Evolutionary conservation across 2,329 filamentous ascomycete species (phyloP).

Genomic region (Cladorrhinum sp.): DNA sequence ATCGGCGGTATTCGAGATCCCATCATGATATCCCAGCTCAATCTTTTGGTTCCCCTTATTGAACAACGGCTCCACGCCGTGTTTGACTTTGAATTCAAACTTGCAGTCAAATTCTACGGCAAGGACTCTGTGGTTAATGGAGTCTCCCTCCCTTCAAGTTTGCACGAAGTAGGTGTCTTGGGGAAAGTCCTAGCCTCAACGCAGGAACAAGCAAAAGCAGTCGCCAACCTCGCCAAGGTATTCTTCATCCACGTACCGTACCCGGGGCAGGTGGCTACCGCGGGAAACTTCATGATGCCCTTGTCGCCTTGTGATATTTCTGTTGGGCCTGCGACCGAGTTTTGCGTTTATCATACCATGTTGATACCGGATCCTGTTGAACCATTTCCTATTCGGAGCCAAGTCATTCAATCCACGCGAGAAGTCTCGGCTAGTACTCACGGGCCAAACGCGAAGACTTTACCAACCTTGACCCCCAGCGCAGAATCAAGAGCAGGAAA

Average conservation of each 20-base stretch:
- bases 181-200: slow-evolving; percentile 45
- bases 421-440: not conserved
- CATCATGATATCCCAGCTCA: slow-evolving; percentile 37
- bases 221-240: slow-evolving; percentile 41
- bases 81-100: slow-evolving; percentile 31
- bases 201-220: slow-evolving; percentile 43
- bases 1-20: slow-evolving; percentile 39
- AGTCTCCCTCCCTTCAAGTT: slow-evolving; percentile 26
- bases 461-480: not conserved
- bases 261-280: slow-evolving; percentile 48
- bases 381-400: slow-evolving; percentile 3
- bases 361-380: slow-evolving; percentile 8
- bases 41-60: slow-evolving; percentile 10
- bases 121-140: slow-evolving; percentile 34
- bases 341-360: slow-evolving; percentile 50
- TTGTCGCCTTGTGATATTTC: slow-evolving; percentile 17
- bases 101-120: slow-evolving; percentile 47
- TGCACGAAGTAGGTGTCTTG: slow-evolving; percentile 43
- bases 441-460: not conserved
- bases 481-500: not conserved
- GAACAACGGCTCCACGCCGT: slow-evolving; percentile 19
- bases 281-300: slow-evolving; percentile 46
- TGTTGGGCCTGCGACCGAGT: slow-evolving; percentile 39
- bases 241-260: slow-evolving; percentile 47
- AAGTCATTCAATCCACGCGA: not conserved